These are phyloP conservation scores for Pyrenophora teres DNA, from an alignment of 2,329 filamentous ascomycete genomes.

Conservation along the genomic window DNA sequence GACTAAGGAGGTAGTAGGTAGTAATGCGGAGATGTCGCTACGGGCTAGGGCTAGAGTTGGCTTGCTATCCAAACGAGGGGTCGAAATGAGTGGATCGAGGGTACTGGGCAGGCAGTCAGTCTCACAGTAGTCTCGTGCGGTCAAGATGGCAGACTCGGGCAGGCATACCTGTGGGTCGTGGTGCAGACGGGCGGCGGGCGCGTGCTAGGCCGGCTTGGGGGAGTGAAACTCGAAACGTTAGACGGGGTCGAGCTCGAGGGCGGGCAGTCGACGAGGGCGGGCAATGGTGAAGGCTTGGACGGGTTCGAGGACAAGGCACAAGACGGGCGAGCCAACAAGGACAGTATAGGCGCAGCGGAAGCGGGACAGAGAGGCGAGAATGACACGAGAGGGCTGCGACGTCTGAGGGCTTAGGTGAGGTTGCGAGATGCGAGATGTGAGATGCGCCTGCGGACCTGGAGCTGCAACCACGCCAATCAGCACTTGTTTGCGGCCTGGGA, in stretches of 20 bases:
- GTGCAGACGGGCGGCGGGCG: conserved; percentile 37
- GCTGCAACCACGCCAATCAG: conserved; percentile 21
- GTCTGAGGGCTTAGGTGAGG: conserved; percentile 22
- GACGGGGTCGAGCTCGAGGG: conserved; percentile 39
- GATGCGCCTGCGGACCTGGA: conserved; percentile 23
- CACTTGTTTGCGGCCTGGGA: conserved; percentile 13
- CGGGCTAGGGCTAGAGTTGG: conserved; percentile 18
- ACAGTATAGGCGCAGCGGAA: conserved; percentile 31
- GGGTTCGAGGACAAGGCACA: conserved; percentile 16
- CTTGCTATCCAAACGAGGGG: conserved; percentile 45
- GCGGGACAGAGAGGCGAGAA: conserved; percentile 20
- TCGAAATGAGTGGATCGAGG: conserved; percentile 36
- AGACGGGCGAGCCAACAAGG: conserved; percentile 23
- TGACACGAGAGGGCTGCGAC: conserved; percentile 20
- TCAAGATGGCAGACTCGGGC: conserved; percentile 25
- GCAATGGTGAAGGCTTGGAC: conserved; percentile 30
- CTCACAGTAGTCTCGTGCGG: conserved; percentile 22
- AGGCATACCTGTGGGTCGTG: conserved; percentile 39
- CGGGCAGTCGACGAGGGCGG: conserved; percentile 24
- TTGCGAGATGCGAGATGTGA: conserved; percentile 14
- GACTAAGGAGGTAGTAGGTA: conserved; percentile 12
- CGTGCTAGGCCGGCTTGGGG: conserved; percentile 43
- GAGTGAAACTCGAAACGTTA: conserved; percentile 48
- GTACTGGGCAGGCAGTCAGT: conserved; percentile 39
- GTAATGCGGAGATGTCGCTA: conserved; percentile 31